Conservation (phyloP, 768 basidiomycete genomes). For the Naganishia friedmannii region DNA sequence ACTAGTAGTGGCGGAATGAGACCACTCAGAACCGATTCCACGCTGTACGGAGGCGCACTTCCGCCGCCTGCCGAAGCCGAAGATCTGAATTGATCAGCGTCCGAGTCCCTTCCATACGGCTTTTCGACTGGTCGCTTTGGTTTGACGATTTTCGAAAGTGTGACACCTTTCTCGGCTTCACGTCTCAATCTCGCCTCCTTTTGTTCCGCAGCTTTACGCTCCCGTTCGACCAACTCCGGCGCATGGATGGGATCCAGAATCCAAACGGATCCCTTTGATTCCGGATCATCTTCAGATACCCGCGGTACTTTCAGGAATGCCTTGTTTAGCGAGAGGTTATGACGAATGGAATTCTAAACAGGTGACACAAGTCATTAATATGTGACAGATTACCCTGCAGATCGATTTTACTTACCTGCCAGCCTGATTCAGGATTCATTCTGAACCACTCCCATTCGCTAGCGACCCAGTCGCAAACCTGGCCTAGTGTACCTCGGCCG, state of each 20-base stretch:
- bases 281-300: slow-evolving; percentile 66
- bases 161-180: slow-evolving; percentile 19
- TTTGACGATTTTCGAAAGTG: slow-evolving; percentile 16
- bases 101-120: background rate
- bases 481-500: slow-evolving; percentile 71
- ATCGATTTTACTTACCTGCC: slow-evolving; percentile 68
- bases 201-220: slow-evolving; percentile 36
- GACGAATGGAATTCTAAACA: slow-evolving; percentile 79
- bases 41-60: background rate
- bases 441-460: slow-evolving; percentile 86
- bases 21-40: slow-evolving; percentile 12
- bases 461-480: slow-evolving; percentile 88
- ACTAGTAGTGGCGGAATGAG: slow-evolving; percentile 31
- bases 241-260: slow-evolving; percentile 68
- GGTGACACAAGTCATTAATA: slow-evolving; percentile 17
- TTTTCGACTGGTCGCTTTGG: slow-evolving; percentile 15
- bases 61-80: slow-evolving; percentile 1
- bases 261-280: slow-evolving; percentile 87
- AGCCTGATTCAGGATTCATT: slow-evolving; percentile 73
- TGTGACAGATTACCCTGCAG: background rate
- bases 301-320: slow-evolving; percentile 89
- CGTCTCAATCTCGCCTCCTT: slow-evolving; percentile 30
- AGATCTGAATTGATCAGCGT: background rate
- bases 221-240: slow-evolving; percentile 50
- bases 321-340: slow-evolving; percentile 86